Evolutionary conservation across 768 basidiomycete genomes (phyloP), one percentile per base, ranked within the genome.

Genomic region (Tricholoma bakamatsutake): DNA sequence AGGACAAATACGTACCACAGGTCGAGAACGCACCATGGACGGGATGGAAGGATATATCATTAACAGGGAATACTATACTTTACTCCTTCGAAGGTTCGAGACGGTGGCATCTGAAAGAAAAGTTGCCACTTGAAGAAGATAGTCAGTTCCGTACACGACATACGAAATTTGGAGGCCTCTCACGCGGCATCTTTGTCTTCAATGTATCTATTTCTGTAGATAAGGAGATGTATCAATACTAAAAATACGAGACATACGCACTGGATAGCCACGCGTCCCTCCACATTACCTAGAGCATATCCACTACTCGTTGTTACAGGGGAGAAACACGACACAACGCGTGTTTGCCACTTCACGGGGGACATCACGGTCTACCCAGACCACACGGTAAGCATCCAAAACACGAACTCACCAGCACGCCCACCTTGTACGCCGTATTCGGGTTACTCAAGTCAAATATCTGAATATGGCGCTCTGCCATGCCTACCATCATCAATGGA

Each of bases 231-330:
- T 13, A 13, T 4, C 9, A 17, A 58, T 17, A 17, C 28, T 12
- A 11, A 11, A 9, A 18, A 57, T 24, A 58, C 5, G 28, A 6
- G 17, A 28, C 9, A 28, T 1, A 80, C 91, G 64, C 68, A 96
- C 94, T 98, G 95, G 57, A 98, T 94, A 3, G 94, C 95, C 2
- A 98, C 93, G 55, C 96, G 81, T 24, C 96, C 90, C 69, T 93
- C 91, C 5, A 93, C 82, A 61, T 90, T 92, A 28, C 91, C 90
- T 2, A 93, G 80, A 0, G 90, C 90, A 61, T 90, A 93, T 5
- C 90, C 89, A 58, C 81, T 85, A 53, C 64, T 81, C 5, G 71
- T 46, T 10, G 84, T 80, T n/a, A 48, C 46, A 3, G 85, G 80
- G 13, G 87, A 87, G 66, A 93, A 92, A 66, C 90, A 92, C 3